These are phyloP conservation scores for Penicillium brasilianum DNA, from an alignment of 2,329 filamentous ascomycete species.

Conservation along the genomic window DNA sequence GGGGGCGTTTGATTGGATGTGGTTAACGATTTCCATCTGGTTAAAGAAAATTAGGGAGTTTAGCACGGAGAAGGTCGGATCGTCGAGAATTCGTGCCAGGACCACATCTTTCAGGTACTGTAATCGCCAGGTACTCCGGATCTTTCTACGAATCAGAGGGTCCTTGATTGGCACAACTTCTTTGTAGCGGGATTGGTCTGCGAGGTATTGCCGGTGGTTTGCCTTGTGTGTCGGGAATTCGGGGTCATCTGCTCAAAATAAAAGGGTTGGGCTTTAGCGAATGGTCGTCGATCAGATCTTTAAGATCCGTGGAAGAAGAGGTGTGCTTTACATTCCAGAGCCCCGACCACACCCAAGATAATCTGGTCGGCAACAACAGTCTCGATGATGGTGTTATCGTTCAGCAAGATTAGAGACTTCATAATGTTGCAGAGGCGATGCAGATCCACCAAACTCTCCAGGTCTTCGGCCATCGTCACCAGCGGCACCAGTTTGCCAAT, in stretches of 20 bases:
- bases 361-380: constrained; percentile 88
- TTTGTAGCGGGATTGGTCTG: constrained; percentile 87
- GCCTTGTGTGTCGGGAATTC: constrained; percentile 98
- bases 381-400: constrained; percentile 94
- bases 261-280: constrained; percentile 37
- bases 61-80: constrained; percentile 95
- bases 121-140: constrained; percentile 92
- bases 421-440: constrained; percentile 96
- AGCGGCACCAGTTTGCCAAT: constrained; percentile 84
- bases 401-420: constrained; percentile 93
- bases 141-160: constrained; percentile 79
- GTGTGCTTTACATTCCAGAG: constrained; percentile 73
- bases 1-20: constrained; percentile 78
- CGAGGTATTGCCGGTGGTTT: constrained; percentile 92
- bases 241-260: constrained; percentile 69
- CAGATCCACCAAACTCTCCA: constrained; percentile 83
- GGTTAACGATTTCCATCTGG: constrained; percentile 95
- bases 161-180: constrained; percentile 95
- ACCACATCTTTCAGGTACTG: constrained; percentile 99
- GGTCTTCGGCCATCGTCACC: constrained; percentile 85
- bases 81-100: constrained; percentile 90
- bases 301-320: constrained; percentile 11
- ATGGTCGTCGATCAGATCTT: neutral
- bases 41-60: constrained; percentile 99
- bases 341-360: constrained; percentile 89